Conservation (phyloP, 305 asterid genomes). For the Fraxinus nigra region DNA sequence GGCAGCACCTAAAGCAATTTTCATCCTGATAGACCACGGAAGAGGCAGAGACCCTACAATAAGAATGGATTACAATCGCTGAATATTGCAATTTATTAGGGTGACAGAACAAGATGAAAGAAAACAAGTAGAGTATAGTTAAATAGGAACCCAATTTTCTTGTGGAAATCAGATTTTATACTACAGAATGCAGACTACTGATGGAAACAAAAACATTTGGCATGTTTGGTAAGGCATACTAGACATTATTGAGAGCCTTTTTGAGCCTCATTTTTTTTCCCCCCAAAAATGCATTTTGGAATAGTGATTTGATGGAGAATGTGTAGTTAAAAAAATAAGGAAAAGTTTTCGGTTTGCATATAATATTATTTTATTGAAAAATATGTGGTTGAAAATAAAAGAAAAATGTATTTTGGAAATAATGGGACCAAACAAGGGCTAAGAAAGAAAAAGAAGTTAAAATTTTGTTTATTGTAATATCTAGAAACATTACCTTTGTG, state of each 20-base stretch:
- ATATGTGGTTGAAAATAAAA: no score
- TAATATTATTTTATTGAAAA: no score
- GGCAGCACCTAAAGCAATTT: conserved; percentile 95
- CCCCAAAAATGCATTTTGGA: no score
- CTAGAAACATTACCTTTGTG: background rate
- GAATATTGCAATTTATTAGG: background rate
- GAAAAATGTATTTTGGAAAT: no score
- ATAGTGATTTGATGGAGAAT: no score
- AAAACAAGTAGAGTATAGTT: background rate
- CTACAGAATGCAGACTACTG: background rate
- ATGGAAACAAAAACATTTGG: background rate
- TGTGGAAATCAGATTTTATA: background rate
- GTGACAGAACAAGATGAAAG: background rate
- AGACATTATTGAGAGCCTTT: background rate
- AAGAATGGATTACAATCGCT: background rate
- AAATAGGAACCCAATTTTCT: background rate
- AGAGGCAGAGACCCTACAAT: conserved; percentile 89
- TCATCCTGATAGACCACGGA: conserved; percentile 97
- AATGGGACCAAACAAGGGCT: no score
- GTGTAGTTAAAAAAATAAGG: no score
- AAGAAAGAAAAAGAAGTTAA: background rate
- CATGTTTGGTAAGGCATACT: background rate
- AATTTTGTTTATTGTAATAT: background rate
- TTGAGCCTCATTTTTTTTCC: no score
- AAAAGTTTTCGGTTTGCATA: no score